Evolutionary conservation across 192 early-diverging fungal genomes (phyloP).

Genomic region (Umbelopsis sp.): DNA sequence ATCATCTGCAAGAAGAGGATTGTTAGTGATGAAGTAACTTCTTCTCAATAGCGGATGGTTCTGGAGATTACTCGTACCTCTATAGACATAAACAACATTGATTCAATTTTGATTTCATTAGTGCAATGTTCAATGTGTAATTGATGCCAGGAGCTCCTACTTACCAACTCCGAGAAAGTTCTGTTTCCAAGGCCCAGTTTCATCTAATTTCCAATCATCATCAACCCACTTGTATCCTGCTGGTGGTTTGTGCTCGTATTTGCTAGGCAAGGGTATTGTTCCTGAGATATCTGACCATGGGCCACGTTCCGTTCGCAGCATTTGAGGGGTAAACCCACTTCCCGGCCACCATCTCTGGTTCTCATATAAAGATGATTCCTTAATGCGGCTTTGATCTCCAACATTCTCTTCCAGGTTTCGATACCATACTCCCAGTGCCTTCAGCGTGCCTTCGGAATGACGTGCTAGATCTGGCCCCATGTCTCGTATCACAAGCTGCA

Average conservation of each 20-base stretch:
- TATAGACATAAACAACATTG: background rate
- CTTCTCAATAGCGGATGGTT: background rate
- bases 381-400: slow-evolving; percentile 6
- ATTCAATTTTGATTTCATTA: background rate
- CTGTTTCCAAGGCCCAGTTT: slow-evolving; percentile 39
- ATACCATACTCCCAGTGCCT: slow-evolving; percentile 8
- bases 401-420: slow-evolving; percentile 14
- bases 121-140: background rate
- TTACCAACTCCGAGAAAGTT: slow-evolving; percentile 37
- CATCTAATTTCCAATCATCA: slow-evolving; percentile 39
- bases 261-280: slow-evolving; percentile 19
- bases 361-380: slow-evolving; percentile 35
- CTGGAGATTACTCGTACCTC: background rate
- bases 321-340: slow-evolving; percentile 32
- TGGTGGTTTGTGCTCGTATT: slow-evolving; percentile 29
- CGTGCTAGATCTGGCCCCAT: background rate
- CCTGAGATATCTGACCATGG: slow-evolving; percentile 42
- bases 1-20: slow-evolving; percentile 18
- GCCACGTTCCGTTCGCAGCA: slow-evolving; percentile 33
- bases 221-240: slow-evolving; percentile 39
- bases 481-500: slow-evolving; percentile 35
- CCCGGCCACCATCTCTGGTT: slow-evolving; percentile 36
- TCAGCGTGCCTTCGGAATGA: background rate
- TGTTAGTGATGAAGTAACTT: background rate
- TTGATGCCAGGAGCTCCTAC: background rate